Conservation (phyloP, 2,329 filamentous ascomycete genomes). For the Xylaria sp. region DNA sequence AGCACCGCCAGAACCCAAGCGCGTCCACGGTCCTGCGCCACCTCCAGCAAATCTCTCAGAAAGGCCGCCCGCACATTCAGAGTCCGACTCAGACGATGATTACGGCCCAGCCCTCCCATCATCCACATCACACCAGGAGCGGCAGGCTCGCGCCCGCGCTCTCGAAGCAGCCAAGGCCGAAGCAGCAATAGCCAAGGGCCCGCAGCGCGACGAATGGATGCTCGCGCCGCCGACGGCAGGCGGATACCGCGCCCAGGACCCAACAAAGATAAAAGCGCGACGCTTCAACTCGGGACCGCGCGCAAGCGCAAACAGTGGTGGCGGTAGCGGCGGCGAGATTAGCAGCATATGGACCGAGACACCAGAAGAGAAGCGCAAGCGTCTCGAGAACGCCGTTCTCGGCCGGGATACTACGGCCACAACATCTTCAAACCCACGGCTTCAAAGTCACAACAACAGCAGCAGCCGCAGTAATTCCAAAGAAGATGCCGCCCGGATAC, state of each 20-base stretch:
- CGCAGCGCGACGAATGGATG: conserved; percentile 86
- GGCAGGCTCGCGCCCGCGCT: conserved; percentile 39
- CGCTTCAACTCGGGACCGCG: conserved; percentile 75
- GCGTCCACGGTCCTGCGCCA: conserved; percentile 50
- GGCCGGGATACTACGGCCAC: conserved; percentile 59
- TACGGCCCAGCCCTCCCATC: conserved; percentile 66
- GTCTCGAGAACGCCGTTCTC: conserved; percentile 81
- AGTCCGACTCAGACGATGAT: conserved; percentile 53
- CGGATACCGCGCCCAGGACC: conserved; percentile 70
- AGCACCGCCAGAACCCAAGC: conserved; percentile 33
- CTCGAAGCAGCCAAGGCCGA: conserved; percentile 38
- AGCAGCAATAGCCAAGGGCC: conserved; percentile 48
- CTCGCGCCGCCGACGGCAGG: conserved; percentile 67
- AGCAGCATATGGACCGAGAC: conserved; percentile 89
- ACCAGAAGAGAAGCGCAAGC: conserved; percentile 81
- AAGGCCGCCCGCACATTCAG: conserved; percentile 42
- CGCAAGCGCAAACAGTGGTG: conserved; percentile 36
- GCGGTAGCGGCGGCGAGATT: conserved; percentile 52
- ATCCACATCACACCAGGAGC: conserved; percentile 41
- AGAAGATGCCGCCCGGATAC: conserved; percentile 60
- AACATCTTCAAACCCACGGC: conserved; percentile 18
- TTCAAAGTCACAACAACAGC: not conserved
- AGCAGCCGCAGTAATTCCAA: too few relatives aligned
- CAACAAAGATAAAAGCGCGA: conserved; percentile 80
- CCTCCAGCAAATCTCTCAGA: conserved; percentile 50